A percentile compares a stretch with the other conserved stretches of the same genome.
Conservation (phyloP, 108 stramenopile genomes). For the Stephanodiscus triporus region DNA sequence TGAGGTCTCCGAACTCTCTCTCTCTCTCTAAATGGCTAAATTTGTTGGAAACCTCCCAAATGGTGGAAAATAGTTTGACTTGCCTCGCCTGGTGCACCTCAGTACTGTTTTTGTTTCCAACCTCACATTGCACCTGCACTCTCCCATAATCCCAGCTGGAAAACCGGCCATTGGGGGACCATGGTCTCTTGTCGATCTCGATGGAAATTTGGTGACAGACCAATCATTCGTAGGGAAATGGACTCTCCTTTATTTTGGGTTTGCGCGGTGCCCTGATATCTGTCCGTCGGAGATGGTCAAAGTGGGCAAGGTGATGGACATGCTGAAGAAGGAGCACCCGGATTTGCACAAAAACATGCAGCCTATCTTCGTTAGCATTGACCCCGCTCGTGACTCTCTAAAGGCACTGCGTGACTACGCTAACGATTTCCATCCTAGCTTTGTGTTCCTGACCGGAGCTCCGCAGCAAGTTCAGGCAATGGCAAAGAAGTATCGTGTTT, state of each 20-base stretch:
- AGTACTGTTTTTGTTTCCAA: neutral
- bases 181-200: conserved; percentile 87
- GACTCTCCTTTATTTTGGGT: conserved; percentile 98
- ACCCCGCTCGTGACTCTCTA: conserved; percentile 97
- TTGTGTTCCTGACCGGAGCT: conserved; percentile 91
- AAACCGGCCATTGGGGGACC: conserved; percentile 91
- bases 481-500: conserved; percentile 97
- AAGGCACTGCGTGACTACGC: conserved; percentile 90
- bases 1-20: conserved; percentile 51
- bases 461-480: conserved; percentile 94
- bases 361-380: conserved; percentile 97
- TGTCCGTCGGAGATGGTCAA: conserved; percentile 99
- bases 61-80: neutral
- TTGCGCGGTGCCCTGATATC: conserved; percentile 99
- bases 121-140: neutral
- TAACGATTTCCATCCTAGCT: conserved; percentile 95
- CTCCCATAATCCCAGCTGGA: conserved; percentile 59
- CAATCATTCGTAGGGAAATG: conserved; percentile 86
- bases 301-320: conserved; percentile 92
- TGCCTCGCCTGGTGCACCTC: neutral
- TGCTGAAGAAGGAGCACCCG: conserved; percentile 77
- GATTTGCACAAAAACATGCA: conserved; percentile 70
- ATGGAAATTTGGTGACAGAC: conserved; percentile 86
- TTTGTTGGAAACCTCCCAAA: neutral
- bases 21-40: neutral